Evolutionary conservation across 1,284 basidiomycete species (phyloP), one percentile per base, ranked within the genome.

Genomic region (Fomes fomentarius): DNA sequence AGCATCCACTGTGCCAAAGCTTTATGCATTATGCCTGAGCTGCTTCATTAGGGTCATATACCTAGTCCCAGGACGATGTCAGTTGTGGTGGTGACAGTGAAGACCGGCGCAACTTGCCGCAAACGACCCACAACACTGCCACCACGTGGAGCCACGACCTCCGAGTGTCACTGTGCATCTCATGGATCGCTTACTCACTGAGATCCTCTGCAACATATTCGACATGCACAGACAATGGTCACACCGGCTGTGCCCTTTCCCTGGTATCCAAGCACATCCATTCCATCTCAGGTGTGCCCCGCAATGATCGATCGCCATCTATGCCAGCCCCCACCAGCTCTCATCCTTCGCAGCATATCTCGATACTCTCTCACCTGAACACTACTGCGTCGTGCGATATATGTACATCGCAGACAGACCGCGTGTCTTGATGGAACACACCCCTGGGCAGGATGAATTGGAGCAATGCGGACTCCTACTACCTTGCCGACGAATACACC

Each of bases 161-260:
- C 28, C 12, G 28, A 7, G 7, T 7, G 28, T 30, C 28, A 30
- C 12, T 30, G 28, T 7, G 6, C 6, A 30, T 12, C 28, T 30
- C 28, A 53, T 57, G 56, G 46, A 57, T 7, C n/a, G 25, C 4
- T 45, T 48, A 15, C 56, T 52, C 6, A 21, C 33, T 12, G 56
- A 57, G 15, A 26, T 57, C 17, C 50, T 50, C 7, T 34, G n/a
- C 34, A 33, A 30, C 33, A 51, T 57, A 22, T 54, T 53, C 40
- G 21, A 52, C 56, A 2, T 57, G 56, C 48, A 47, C 44, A 7
- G 56, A 57, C 40, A 48, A 50, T n/a, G 56, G 56, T 1, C 26
- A 26, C 12, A 57, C 56, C 8, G 56, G 56, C 26, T 45, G 51
- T 22, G 24, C 52, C 1, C 49, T 54, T 21, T n/a, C 41, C 21